Evolutionary conservation across 2,329 filamentous ascomycete genomes (phyloP).

Genomic region (Ophiostoma fasciatum): DNA sequence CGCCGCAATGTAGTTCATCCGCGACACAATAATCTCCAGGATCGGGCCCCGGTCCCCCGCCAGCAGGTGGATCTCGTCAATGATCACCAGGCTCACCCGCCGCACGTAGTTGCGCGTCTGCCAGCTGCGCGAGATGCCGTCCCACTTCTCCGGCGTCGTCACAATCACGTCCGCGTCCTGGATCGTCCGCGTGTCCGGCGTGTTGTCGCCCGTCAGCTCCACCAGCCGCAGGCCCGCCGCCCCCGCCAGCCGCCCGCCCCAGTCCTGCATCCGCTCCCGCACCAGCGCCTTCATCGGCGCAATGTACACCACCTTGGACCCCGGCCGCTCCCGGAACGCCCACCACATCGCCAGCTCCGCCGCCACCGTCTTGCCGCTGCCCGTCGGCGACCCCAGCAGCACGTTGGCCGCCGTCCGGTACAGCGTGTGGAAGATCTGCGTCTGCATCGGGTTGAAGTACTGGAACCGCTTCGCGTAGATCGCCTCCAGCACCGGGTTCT

Average conservation of each 20-base stretch:
- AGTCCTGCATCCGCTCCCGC: conserved; percentile 89
- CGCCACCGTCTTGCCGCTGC: conserved; percentile 93
- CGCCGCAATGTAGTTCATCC: conserved; percentile 97
- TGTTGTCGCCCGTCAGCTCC: conserved; percentile 89
- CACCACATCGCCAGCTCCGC: conserved; percentile 98
- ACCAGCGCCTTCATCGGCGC: conserved; percentile 98
- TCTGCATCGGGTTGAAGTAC: conserved; percentile 99
- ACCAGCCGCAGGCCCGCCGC: conserved; percentile 83
- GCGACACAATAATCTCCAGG: conserved; percentile 85
- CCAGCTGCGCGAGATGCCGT: conserved; percentile 98
- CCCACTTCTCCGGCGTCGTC: conserved; percentile 99
- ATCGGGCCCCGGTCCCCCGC: conserved; percentile 94
- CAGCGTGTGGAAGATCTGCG: conserved; percentile 91
- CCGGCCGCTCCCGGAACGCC: conserved; percentile 88
- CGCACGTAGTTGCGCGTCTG: conserved; percentile 93
- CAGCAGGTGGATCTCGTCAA: conserved; percentile 96
- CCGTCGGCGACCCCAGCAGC: conserved; percentile 85
- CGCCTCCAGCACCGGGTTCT: conserved; percentile 75
- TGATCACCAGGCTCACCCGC: conserved; percentile 90
- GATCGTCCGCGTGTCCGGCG: conserved; percentile 90
- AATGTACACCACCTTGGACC: conserved; percentile 97
- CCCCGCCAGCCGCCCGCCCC: conserved; percentile 65
- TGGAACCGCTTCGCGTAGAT: conserved; percentile 81
- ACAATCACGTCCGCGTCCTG: conserved; percentile 95
- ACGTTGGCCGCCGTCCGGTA: conserved; percentile 91